Evolutionary conservation across 2,329 filamentous ascomycete genomes (phyloP), one percentile per base, ranked within the genome.

Genomic region (Neocucurbitaria cava): DNA sequence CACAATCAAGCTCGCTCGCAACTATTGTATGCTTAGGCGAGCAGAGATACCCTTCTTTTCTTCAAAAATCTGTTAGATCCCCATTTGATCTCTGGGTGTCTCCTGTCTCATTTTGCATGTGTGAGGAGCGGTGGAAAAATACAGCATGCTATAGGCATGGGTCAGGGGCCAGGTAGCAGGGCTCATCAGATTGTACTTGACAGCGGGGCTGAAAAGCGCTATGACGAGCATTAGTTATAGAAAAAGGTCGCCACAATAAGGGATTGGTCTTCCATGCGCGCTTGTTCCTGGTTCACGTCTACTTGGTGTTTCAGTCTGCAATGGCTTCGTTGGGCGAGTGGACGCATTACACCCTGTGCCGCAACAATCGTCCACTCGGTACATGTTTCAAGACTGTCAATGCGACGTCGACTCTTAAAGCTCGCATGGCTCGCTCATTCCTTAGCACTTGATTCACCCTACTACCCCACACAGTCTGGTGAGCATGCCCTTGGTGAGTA

Each of bases 31-130:
- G 68, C 67, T 72, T 68, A 55, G 52, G 66, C 66, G 72, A 70
- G 68, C 65, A 68, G 68, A 72, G 62, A 74, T 75, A 74, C 70
- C 71, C 71, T 73, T 70, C 64, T 68, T 61, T 65, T 62, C 49
- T 57, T 64, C 57, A 49, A 42, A 51, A 59, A 58, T 46, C 54
- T 53, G 21, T 33, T 58, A 33, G 17, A n/a, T 49, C 51, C 44
- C 43, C 49, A 47, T 42, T 57, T 54, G 44, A 33, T 59, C 47
- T 41, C 36, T 49, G 36, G 49, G 56, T 36, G 43, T 55, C 51
- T 54, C n/a, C 49, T 49, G 46, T 42, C 45, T 53, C 41, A 54
- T 65, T 35, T 59, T 52, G 61, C 59, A 59, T 53, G 50, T 62
- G 58, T 39, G 61, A 54, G 59, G 62, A 61, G 51, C 28, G 48